Base-by-base conservation (phyloP, 345 rosid genomes). In the Gossypium stocksii region DNA sequence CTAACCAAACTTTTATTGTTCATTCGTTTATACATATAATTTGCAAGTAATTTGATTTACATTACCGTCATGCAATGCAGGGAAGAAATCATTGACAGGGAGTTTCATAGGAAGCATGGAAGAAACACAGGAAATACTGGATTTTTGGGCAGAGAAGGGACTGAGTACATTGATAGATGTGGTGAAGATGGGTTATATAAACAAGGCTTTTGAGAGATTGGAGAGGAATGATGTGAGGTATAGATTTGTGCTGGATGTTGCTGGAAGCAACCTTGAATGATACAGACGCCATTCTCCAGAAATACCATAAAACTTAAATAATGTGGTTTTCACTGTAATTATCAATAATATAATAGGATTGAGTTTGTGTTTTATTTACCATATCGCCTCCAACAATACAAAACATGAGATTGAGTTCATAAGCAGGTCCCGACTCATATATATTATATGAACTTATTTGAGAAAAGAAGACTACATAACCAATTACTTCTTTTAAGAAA, bases 191-290 rank as follows among this genome's bases (percentile, higher is more conserved):
- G 93, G 87, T 52, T 85, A 83, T 23, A 78, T 85, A 53, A 86
- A 83, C 78, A 43, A 78, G 64, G 91, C 93, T 7, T 83, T 88
- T 73, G 86, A 88, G 77, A 84, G 90, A 79, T 86, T 87, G 74
- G 87, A 79, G 77, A 87, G 67, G 86, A 93, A 89, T 71, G 97
- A 89, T 71, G 89, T 82, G 5, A 82, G 89, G 71, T 83, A 84
- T 46, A 83, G 93, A 78, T 88, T 90, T 64, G 91, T 88, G 58
- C 80, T 85, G 48, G 93, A 89, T 52, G 85, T 83, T 34, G 90
- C 87, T 0, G 86, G 90, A 56, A 85, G 89, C 79, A 84, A 86
- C n/a, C 70, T 81, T 4, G 79, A 82, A 48, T 68, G 58, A 68
- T 27, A 25, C 58, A 49, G 22, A 49, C 0, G 43, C 38, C 72